These are phyloP conservation scores for Cocos nucifera DNA, from an alignment of 176 grass and related monocot genomes.

Conservation along the genomic window DNA sequence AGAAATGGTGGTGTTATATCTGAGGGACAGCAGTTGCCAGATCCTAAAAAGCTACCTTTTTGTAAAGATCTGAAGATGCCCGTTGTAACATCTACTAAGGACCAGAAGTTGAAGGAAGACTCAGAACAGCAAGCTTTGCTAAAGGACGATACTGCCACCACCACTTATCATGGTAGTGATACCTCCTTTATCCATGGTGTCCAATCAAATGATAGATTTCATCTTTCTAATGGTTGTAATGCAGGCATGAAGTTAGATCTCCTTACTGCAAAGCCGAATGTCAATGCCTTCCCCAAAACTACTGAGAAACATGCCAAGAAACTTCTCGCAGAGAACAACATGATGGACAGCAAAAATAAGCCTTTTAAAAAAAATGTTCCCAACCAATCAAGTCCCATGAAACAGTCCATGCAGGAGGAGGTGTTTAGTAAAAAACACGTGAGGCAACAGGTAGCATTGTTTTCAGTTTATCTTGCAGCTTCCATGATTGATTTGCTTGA, in stretches of 20 bases:
- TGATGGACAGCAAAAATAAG: background rate
- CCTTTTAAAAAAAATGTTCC: background rate
- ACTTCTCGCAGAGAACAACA: background rate
- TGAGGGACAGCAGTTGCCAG: background rate
- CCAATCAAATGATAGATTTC: background rate
- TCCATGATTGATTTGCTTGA: background rate
- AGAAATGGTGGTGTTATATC: conserved; percentile 8
- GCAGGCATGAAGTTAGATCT: background rate
- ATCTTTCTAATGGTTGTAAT: background rate
- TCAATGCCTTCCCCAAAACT: background rate
- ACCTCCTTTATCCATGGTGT: background rate
- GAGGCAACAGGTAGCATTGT: background rate
- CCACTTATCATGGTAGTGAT: background rate
- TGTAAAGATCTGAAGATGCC: background rate
- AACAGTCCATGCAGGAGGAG: background rate
- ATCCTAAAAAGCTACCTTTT: conserved; percentile 11
- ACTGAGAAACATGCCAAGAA: background rate
- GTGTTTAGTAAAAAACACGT: too few species aligned
- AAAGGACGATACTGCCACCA: conserved; percentile 16
- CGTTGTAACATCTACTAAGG: too few species aligned
- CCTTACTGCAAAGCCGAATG: background rate
- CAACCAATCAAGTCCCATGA: background rate
- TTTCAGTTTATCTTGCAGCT: background rate
- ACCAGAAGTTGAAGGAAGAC: conserved; percentile 8
- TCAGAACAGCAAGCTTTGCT: conserved; percentile 7